Evolutionary conservation across 1,139 yeast genomes (phyloP).

Genomic region (Debaryomyces sp.): DNA sequence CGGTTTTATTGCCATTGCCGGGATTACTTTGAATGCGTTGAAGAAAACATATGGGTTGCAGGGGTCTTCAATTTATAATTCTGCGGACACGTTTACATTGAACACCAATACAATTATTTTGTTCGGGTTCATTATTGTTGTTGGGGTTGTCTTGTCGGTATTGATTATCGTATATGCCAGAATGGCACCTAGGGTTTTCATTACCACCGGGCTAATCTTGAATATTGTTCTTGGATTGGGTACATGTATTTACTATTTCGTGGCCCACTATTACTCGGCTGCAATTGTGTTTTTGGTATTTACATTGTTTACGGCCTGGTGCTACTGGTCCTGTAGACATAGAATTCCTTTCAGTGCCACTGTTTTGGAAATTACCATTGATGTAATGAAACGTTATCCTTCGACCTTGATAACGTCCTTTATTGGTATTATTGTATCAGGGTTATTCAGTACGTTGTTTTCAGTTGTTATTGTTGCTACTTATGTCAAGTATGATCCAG

Average conservation of each 20-base stretch:
- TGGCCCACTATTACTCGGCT: slow-evolving; percentile 68
- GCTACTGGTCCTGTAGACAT: slow-evolving; percentile 72
- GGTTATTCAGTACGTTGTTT: slow-evolving; percentile 67
- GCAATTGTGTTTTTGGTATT: slow-evolving; percentile 74
- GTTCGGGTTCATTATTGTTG: slow-evolving; percentile 65
- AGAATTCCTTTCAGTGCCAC: slow-evolving; percentile 77
- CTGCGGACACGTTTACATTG: slow-evolving; percentile 57
- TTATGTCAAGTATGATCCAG: slow-evolving; percentile 68
- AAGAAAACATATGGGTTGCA: slow-evolving; percentile 52
- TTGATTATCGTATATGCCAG: slow-evolving; percentile 64
- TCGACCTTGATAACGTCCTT: slow-evolving; percentile 66
- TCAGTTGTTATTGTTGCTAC: slow-evolving; percentile 71
- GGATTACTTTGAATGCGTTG: slow-evolving; percentile 67
- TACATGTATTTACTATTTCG: slow-evolving; percentile 73
- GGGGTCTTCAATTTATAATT: slow-evolving; percentile 69
- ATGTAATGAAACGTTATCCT: slow-evolving; percentile 72
- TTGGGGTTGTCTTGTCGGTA: slow-evolving; percentile 62
- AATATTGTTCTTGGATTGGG: slow-evolving; percentile 74
- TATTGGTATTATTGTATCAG: slow-evolving; percentile 65
- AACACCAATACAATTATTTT: slow-evolving; percentile 75
- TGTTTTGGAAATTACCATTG: slow-evolving; percentile 70
- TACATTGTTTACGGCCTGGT: slow-evolving; percentile 64
- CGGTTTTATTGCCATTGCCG: slow-evolving; percentile 76
- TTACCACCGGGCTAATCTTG: slow-evolving; percentile 66
- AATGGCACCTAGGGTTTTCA: slow-evolving; percentile 65